Evolutionary conservation across 768 basidiomycete genomes (phyloP).

Genomic region (Suillus spraguei): DNA sequence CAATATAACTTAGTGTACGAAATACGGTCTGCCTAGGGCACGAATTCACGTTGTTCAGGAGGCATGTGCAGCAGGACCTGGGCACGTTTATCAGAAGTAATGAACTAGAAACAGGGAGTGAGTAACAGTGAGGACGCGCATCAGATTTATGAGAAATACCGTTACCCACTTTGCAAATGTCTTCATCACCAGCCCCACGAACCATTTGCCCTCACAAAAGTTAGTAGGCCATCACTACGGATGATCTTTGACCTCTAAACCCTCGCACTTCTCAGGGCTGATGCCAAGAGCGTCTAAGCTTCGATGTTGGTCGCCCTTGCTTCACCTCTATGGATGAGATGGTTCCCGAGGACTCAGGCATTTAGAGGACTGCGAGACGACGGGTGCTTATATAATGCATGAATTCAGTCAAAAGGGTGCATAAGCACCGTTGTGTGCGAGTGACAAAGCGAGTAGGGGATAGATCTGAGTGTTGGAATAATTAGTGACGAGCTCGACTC

Average conservation of each 20-base stretch:
- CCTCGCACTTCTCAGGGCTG: slow-evolving; percentile 48
- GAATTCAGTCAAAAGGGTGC: too few species aligned
- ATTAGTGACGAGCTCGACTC: too few species aligned
- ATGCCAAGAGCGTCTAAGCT: slow-evolving; percentile 81
- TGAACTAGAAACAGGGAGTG: slow-evolving; percentile 49
- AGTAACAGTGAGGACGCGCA: slow-evolving; percentile 11
- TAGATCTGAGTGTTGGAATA: too few species aligned
- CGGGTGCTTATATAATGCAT: too few species aligned
- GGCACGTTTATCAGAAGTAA: slow-evolving; percentile 62
- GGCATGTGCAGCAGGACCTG: slow-evolving; percentile 85
- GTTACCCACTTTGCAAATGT: slow-evolving; percentile 75
- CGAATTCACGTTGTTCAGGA: slow-evolving; percentile 78
- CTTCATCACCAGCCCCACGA: slow-evolving; percentile 75
- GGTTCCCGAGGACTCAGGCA: slow-evolving; percentile 24
- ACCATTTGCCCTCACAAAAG: slow-evolving; percentile 63
- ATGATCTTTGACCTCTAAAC: slow-evolving; percentile 36
- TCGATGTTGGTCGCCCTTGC: slow-evolving; percentile 65
- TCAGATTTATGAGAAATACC: slow-evolving; percentile 22
- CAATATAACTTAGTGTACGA: too few species aligned
- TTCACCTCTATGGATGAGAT: slow-evolving; percentile 77
- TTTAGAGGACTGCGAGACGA: too few species aligned
- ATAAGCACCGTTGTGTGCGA: too few species aligned
- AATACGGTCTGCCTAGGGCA: slow-evolving; percentile 54
- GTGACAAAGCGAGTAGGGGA: too few species aligned
- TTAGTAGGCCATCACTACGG: slow-evolving; percentile 65